Evolutionary conservation across 768 basidiomycete species (phyloP).

Genomic region (Xanthoconium purpureum): DNA sequence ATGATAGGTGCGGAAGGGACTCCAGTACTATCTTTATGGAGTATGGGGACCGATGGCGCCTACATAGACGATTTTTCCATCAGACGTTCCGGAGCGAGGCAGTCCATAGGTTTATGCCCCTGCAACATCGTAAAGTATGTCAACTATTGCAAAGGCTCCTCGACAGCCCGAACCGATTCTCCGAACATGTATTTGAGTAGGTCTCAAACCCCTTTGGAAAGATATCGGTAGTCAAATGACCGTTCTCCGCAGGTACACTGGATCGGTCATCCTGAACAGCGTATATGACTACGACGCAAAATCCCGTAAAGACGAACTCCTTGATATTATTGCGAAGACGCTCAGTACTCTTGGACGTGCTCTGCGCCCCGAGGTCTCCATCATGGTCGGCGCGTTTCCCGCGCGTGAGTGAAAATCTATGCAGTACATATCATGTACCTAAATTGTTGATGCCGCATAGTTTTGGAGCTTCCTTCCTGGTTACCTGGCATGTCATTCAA

Average conservation of each 20-base stretch:
- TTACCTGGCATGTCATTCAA: constrained; percentile 25
- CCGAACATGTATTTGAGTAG: constrained; percentile 36
- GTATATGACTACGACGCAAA: constrained; percentile 20
- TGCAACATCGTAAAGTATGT: constrained; percentile 31
- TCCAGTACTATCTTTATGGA: constrained; percentile 25
- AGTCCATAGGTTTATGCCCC: constrained; percentile 27
- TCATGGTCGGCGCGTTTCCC: constrained; percentile 18
- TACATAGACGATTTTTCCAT: constrained; percentile 30
- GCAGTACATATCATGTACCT: neutral
- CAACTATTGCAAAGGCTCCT: constrained; percentile 33
- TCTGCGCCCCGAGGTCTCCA: constrained; percentile 18
- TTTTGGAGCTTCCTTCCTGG: constrained; percentile 23
- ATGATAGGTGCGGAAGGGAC: constrained; percentile 18
- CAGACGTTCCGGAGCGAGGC: constrained; percentile 24
- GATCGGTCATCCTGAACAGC: constrained; percentile 19
- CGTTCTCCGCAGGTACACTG: constrained; percentile 12
- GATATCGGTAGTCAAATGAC: neutral
- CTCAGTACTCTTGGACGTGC: constrained; percentile 5
- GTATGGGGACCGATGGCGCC: constrained; percentile 35
- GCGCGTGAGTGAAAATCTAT: constrained; percentile 6
- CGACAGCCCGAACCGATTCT: constrained; percentile 31
- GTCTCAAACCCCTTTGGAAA: neutral
- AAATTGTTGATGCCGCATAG: neutral
- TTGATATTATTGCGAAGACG: constrained; percentile 4
- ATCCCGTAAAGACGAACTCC: constrained; percentile 13